Evolutionary conservation across 2,329 filamentous ascomycete genomes (phyloP), one percentile per base, ranked within the genome.

Genomic region (Nigrospora oryzae): DNA sequence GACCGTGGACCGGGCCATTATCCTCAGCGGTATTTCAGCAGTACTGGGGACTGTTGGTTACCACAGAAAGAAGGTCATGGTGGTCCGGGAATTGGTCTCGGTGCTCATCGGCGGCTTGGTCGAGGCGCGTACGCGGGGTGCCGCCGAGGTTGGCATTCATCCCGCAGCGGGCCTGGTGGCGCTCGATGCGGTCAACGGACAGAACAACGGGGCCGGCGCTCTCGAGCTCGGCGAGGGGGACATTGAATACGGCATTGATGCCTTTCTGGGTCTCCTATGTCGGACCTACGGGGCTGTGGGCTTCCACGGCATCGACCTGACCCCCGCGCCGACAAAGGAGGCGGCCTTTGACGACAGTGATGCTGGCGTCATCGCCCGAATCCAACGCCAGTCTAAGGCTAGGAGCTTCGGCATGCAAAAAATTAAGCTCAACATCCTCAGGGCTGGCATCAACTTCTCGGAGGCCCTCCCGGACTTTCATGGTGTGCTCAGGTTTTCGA

Each of bases 141-240:
- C 93, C 36, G 90, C 93, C n/a, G 93, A 97, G 59, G 87, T 93
- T 57, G 93, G 91, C 4, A 88, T 98, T 33, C 91, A 97, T 65
- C 93, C 93, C 36, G 91, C 91, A 15, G 89, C 91, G 11, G 90
- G 89, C 0, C 69, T 96, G 42, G 83, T 89, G 23, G 83, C 84
- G 12, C 68, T 93, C 30, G 84, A 81, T 51, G 69, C 77, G 11
- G 63, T 68, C 3, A 69, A 67, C 46, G 70, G 72, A 1, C 71
- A 71, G 36, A 63, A 62, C 16, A 73, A 69, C 46, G 75, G 74
- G 11, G 68, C 73, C 8, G 69, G 74, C 32, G 75, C 72, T 2
- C 67, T 84, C 31, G 80, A 84, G 52, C 67, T 86, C 13, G 74
- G 73, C 7, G 80, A 83, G 53, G 77, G 74, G 5, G 82, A 85